Base-by-base conservation (phyloP, 2,329 filamentous ascomycete species). In the Exutisphaerella laricina region DNA sequence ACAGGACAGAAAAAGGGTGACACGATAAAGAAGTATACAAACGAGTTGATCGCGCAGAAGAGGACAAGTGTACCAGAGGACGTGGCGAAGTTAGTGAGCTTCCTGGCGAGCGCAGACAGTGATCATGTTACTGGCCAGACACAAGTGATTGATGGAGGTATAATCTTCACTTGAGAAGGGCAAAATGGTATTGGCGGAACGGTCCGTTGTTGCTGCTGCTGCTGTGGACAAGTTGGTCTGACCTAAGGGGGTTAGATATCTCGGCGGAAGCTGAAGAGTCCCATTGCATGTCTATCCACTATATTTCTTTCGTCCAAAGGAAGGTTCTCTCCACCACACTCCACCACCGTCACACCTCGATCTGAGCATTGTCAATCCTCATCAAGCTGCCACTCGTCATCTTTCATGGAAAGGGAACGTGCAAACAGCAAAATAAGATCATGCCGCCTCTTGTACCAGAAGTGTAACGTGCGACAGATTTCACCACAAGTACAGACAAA, bases 81-180 rank as follows among this genome's bases (percentile, higher is more conserved):
- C 58, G 79, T 85, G 7, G 69, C 74, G 1, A 77, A 75, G 48
- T 61, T 77, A 32, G 80, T 85, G n/a, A 74, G 73, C 48, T 84
- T 80, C 56, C 55, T 84, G 47, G 72, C 72, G 1, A 70, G 75
- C 8, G 68, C 66, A 13, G 80, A 84, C 51, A 75, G 71, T 33
- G 75, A 84, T 49, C 83, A 79, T 50, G 70, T 84, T 53, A 84
- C 80, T 0, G 81, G 10, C 6, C 29, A 17, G 29, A 82, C 77
- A 2, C 68, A 80, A 46, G 57, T 84, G 6, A 73, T 83, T 10
- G 58, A 63, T 49, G 59, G 57, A 1, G 59, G 59, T 2, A 63
- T 62, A 28, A 59, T 62, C 25, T 57, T 59, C 32, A 62, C 59
- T 16, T 60, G 36, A 20, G n/a, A n/a, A n/a, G n/a, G n/a, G n/a